Evolutionary conservation across 768 basidiomycete species (phyloP).

Genomic region (Boletus sp.): DNA sequence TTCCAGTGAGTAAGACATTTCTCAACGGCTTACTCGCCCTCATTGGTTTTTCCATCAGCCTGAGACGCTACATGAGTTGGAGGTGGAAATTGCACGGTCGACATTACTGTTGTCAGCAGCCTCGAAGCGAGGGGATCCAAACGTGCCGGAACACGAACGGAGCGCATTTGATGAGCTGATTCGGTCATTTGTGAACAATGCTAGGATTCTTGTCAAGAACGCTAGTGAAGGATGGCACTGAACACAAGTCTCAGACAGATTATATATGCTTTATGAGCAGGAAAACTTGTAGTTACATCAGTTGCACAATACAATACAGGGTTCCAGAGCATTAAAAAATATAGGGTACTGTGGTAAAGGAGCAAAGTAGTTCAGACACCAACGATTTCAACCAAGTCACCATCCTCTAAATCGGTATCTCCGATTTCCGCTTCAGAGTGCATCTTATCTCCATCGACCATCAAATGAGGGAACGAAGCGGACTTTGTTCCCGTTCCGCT

Average conservation of each 20-base stretch:
- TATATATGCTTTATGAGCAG: not conserved
- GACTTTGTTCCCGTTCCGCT: slow-evolving; percentile 34
- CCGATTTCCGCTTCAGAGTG: slow-evolving; percentile 58
- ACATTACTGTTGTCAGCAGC: slow-evolving; percentile 71
- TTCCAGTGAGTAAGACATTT: slow-evolving; percentile 43
- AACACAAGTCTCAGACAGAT: not conserved
- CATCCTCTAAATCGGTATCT: slow-evolving; percentile 72
- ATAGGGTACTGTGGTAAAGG: slow-evolving; percentile 7
- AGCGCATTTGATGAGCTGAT: slow-evolving; percentile 88
- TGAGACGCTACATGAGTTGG: slow-evolving; percentile 79
- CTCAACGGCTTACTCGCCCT: not conserved
- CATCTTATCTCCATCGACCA: slow-evolving; percentile 73
- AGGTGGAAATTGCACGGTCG: slow-evolving; percentile 81
- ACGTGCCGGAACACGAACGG: slow-evolving; percentile 59
- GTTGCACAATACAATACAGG: slow-evolving; percentile 1
- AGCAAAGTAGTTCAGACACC: slow-evolving; percentile 41
- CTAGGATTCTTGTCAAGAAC: slow-evolving; percentile 85
- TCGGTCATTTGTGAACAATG: slow-evolving; percentile 89
- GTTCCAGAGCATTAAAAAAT: slow-evolving; percentile 13
- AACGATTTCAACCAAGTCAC: slow-evolving; percentile 74
- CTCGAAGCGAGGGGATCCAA: slow-evolving; percentile 60
- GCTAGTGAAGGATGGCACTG: slow-evolving; percentile 49
- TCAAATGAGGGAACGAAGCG: slow-evolving; percentile 36
- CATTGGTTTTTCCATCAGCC: slow-evolving; percentile 36
- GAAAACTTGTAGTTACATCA: slow-evolving; percentile 1